phyloP scores from a whole-genome alignment of 306 rosid genomes.

The Begonia fuchsioides region DNA sequence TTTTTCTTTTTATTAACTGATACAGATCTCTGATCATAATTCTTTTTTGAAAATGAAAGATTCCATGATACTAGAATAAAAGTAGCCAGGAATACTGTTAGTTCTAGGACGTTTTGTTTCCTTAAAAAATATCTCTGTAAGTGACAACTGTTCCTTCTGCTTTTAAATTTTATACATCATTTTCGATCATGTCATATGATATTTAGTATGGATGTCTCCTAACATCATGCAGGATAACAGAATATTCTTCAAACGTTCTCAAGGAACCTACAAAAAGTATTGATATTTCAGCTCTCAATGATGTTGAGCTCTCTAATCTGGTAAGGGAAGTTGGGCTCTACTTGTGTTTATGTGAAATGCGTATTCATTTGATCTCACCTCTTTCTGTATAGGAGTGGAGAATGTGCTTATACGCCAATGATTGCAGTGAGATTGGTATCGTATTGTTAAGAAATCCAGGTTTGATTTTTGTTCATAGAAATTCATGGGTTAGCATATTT shows the following conservation, averaged over 20 bases:
- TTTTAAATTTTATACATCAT: too few species aligned
- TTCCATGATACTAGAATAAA: too few species aligned
- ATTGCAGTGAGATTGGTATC: constrained; percentile 77
- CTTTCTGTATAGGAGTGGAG: constrained; percentile 61
- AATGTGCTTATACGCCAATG: constrained; percentile 51
- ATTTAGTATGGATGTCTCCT: constrained; percentile 12
- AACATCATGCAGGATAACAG: constrained; percentile 34
- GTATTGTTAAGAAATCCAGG: constrained; percentile 64
- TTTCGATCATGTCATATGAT: not conserved
- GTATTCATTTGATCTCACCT: not conserved
- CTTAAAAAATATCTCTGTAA: too few species aligned
- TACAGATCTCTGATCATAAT: too few species aligned
- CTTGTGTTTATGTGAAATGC: constrained; percentile 4
- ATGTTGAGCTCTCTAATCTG: constrained; percentile 71
- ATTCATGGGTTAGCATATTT: constrained; percentile 1
- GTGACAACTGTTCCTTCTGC: too few species aligned
- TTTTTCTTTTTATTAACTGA: not conserved
- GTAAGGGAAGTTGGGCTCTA: constrained; percentile 25
- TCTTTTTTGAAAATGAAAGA: too few species aligned
- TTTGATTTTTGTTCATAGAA: constrained; percentile 14
- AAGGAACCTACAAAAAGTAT: constrained; percentile 29
- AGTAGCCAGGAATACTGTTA: too few species aligned
- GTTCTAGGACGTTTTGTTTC: too few species aligned
- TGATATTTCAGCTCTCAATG: constrained; percentile 42
- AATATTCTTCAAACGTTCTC: constrained; percentile 23